Evolutionary conservation across 1,284 basidiomycete genomes (phyloP).

Genomic region (Ustilago vetiveriae): DNA sequence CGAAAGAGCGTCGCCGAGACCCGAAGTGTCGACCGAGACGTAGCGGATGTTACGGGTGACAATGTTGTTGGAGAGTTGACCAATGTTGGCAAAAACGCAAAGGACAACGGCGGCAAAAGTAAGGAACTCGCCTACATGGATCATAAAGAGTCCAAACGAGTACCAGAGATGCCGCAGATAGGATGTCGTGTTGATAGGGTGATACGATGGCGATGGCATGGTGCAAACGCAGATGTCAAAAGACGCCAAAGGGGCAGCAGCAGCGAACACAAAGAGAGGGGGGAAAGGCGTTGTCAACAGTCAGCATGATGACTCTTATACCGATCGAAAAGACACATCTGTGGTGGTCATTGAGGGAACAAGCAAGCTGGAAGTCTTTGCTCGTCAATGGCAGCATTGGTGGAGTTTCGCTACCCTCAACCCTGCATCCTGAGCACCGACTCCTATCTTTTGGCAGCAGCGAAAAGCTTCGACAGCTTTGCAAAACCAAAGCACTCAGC

Average conservation of each 20-base stretch:
- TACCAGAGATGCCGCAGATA: conserved; percentile 18
- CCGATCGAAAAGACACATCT: too few relatives aligned
- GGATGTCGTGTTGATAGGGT: neutral
- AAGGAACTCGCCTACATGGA: conserved; percentile 60
- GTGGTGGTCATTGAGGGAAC: too few relatives aligned
- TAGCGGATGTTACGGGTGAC: conserved; percentile 62
- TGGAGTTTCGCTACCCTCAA: neutral
- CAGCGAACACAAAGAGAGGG: neutral
- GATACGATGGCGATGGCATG: conserved; percentile 3
- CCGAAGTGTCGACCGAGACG: conserved; percentile 41
- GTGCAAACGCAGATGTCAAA: neutral
- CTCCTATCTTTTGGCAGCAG: neutral
- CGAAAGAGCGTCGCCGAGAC: conserved; percentile 38
- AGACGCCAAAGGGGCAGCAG: neutral
- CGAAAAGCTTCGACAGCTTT: too few relatives aligned
- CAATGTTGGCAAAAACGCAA: conserved; percentile 60
- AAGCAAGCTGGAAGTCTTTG: too few relatives aligned
- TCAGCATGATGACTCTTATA: conserved; percentile 7
- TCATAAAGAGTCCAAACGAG: conserved; percentile 26
- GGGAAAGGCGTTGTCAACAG: neutral
- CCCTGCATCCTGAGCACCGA: neutral
- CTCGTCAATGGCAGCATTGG: too few relatives aligned
- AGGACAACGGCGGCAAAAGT: conserved; percentile 61
- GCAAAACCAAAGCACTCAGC: too few relatives aligned
- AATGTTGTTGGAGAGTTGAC: conserved; percentile 63